Conservation (phyloP, 1,284 basidiomycete genomes). For the Golubevia sp. region DNA sequence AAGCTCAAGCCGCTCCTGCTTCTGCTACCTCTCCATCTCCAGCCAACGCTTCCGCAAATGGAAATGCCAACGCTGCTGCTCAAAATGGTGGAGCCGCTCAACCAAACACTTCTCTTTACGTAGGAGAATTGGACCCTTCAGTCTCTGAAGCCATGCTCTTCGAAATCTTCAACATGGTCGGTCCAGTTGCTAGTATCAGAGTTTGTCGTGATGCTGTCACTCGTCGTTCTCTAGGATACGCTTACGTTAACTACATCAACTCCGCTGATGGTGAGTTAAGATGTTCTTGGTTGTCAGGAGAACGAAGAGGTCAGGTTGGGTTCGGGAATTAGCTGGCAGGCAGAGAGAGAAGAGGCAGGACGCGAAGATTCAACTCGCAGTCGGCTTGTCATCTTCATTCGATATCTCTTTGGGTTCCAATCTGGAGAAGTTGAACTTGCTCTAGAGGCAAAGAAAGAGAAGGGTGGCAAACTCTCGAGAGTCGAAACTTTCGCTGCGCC, state of each 20-base stretch:
- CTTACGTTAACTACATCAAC: constrained; percentile 99
- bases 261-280: constrained; percentile 77
- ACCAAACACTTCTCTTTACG: constrained; percentile 81
- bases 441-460: too few species aligned
- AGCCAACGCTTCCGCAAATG: not conserved
- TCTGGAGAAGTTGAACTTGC: too few species aligned
- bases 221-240: constrained; percentile 98
- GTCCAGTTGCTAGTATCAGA: constrained; percentile 97
- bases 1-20: constrained; percentile 6
- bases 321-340: too few species aligned
- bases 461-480: too few species aligned
- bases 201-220: constrained; percentile 99
- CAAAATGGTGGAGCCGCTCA: constrained; percentile 12
- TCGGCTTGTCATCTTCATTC: too few species aligned
- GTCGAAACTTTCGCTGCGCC: not conserved
- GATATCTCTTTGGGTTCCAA: too few species aligned
- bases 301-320: too few species aligned
- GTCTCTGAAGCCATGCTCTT: constrained; percentile 99
- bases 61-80: not conserved
- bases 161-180: constrained; percentile 99
- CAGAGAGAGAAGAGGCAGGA: too few species aligned
- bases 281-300: constrained; percentile 10
- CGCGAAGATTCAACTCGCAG: too few species aligned
- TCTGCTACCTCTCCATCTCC: constrained; percentile 2
- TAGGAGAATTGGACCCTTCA: constrained; percentile 95